Evolutionary conservation across 257 asterid genomes (phyloP).

Genomic region (Nicotiana benthamiana): DNA sequence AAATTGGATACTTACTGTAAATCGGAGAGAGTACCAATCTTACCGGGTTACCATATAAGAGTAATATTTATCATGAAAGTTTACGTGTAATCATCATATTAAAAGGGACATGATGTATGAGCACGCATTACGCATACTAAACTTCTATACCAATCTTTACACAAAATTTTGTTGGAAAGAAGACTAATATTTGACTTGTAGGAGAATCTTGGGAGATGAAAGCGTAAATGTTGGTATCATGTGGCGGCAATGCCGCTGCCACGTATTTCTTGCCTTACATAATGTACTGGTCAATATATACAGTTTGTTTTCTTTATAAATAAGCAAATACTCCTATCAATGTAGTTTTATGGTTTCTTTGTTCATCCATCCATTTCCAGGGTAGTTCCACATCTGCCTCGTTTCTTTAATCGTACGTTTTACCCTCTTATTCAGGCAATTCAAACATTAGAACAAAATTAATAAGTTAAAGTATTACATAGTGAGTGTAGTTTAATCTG

Average conservation of each 20-base stretch:
- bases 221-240: not conserved
- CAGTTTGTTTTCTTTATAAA: not conserved
- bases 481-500: too few species aligned
- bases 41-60: not conserved
- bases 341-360: not conserved
- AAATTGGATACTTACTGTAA: too few species aligned
- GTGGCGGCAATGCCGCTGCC: not conserved
- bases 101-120: not conserved
- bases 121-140: not conserved
- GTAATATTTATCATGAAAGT: not conserved
- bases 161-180: too few species aligned
- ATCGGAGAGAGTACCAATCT: not conserved
- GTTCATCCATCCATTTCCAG: conserved; percentile 35
- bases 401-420: not conserved
- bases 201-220: not conserved
- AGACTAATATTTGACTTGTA: not conserved
- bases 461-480: too few species aligned
- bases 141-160: too few species aligned
- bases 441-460: too few species aligned
- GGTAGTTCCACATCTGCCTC: not conserved
- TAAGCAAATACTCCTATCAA: not conserved
- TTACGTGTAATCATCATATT: not conserved
- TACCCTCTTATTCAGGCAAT: not conserved
- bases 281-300: not conserved
- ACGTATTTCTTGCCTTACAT: not conserved